Conservation (phyloP, 257 asterid species). For the Solanum clarkiae region DNA sequence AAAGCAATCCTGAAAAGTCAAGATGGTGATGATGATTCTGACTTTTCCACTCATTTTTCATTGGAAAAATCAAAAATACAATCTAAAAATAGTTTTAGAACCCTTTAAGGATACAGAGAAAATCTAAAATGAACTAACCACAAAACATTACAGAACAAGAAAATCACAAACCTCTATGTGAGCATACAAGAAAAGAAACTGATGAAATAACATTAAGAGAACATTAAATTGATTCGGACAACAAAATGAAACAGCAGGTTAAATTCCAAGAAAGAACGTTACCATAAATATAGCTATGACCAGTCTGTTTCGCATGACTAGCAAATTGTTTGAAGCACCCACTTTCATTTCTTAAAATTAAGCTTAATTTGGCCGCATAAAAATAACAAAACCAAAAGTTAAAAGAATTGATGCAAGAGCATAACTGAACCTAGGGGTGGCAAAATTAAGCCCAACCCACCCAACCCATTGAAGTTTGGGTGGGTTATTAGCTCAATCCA, state of each 20-base stretch:
- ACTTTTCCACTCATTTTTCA: background rate
- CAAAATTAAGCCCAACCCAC: too few relatives aligned
- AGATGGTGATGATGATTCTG: background rate
- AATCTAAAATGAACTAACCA: background rate
- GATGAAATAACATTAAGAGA: background rate
- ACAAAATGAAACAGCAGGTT: background rate
- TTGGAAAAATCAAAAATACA: background rate
- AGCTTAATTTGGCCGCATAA: background rate
- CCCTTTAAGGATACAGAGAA: background rate
- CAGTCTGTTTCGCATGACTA: background rate
- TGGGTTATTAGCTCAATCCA: too few relatives aligned
- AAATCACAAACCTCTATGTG: background rate
- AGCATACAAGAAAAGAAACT: background rate
- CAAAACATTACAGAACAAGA: background rate
- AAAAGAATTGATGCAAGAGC: background rate
- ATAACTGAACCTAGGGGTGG: background rate
- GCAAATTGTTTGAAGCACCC: background rate
- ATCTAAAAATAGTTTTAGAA: background rate
- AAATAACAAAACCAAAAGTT: background rate
- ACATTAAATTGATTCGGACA: background rate
- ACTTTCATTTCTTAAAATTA: background rate
- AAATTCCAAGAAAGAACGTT: background rate
- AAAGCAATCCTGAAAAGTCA: slow-evolving; percentile 63
- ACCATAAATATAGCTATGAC: background rate
- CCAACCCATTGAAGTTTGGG: too few relatives aligned